Base-by-base conservation (phyloP, 768 basidiomycete species). In the Rhizopogon vulgaris region DNA sequence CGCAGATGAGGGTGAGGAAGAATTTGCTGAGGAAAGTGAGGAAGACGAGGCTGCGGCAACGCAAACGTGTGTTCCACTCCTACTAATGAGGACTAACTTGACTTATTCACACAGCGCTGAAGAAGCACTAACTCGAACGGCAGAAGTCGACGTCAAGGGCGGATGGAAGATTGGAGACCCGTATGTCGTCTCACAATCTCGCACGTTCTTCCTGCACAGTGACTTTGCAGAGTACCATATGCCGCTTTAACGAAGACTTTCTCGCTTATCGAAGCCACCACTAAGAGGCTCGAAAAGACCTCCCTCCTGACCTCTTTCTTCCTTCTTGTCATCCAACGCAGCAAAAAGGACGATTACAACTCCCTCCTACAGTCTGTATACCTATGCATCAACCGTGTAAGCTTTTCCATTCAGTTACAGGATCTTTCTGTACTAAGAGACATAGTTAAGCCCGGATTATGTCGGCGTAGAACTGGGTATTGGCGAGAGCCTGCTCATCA, bases 401-500 rank as follows among this genome's bases (percentile, higher is more conserved):
- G 22, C 14, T 46, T 11, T 41, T 43, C 28, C 11, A 39, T 37
- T 8, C 17, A 6, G 1, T 25, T 12, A 22, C 42, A 25, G 3
- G 14, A 3, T 17, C 38, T 53, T 47, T 55, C 18, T 41, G 42
- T 37, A 50, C 56, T 46, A 15, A 46, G 32, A 15, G 30, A 27
- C 45, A 41, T 50, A 97, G 94, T 67, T 98, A 52, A 85, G 92
- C 59, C 94, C 96, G 14, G 96, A 98, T 66, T 98, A 98, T 67
- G 75, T 90, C 53, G 94, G 95, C 27, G 76, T 97, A 48, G 95
- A 99, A 66, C 80, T 99, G 2, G 96, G 96, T 30, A 94, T 98
- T 52, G 96, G 95, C 15, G 96, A 99, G 67, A 90, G 87, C 58
- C 71, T 98, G 17, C 77, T 99, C 36, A 80, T 96, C 64, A 98